A percentile compares a stretch with the other conserved stretches of the same genome.
Conservation (phyloP, 345 rosid genomes). For the Camelina hispida region DNA sequence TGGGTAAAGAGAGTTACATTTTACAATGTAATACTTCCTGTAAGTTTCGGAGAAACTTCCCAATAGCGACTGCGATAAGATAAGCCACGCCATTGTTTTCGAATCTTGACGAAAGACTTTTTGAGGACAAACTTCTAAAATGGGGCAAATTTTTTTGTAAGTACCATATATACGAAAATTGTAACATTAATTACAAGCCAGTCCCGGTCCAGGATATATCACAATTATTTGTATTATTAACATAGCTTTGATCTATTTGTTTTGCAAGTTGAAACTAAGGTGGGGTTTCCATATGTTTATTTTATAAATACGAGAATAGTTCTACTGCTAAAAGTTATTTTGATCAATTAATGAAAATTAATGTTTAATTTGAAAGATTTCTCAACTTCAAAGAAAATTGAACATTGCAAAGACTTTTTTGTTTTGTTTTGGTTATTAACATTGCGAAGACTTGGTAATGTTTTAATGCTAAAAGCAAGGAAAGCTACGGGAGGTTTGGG, state of each 20-base stretch:
- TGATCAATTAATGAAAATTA: not conserved
- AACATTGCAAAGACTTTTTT: constrained; percentile 5
- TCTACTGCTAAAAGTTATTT: not conserved
- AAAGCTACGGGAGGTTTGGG: constrained; percentile 3
- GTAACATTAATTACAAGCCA: not conserved
- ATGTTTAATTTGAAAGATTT: constrained; percentile 6
- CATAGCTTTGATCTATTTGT: not conserved
- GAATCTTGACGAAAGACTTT: constrained; percentile 13
- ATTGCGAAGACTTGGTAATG: constrained; percentile 7
- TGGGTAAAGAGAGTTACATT: constrained; percentile 3
- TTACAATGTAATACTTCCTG: not conserved
- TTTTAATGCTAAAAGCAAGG: constrained; percentile 21
- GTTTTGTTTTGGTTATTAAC: not conserved
- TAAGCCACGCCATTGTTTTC: not conserved
- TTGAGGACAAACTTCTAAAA: not conserved
- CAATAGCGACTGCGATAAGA: constrained; percentile 9
- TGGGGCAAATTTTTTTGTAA: not conserved
- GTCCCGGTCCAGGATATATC: not conserved
- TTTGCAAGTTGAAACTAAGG: constrained; percentile 10
- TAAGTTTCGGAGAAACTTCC: constrained; percentile 40
- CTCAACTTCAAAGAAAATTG: constrained; percentile 7
- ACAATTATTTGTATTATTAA: not conserved
- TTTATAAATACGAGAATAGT: not conserved
- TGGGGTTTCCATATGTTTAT: not conserved
- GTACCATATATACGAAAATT: not conserved